Conservation (phyloP, 306 rosid species). For the Fragaria iinumae region DNA sequence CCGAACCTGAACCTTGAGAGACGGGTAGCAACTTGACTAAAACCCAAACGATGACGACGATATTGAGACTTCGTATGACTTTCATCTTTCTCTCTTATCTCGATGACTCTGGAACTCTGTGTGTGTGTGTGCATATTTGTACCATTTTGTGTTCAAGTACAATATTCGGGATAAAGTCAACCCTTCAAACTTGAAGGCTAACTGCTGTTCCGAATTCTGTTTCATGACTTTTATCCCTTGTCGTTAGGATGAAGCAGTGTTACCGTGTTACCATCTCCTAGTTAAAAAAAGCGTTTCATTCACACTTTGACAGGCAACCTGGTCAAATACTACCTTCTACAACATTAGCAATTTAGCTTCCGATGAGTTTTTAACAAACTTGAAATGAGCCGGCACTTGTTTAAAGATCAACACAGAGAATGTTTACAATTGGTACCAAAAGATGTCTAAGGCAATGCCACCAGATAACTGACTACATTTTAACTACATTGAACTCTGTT, state of each 20-base stretch:
- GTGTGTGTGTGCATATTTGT: background rate
- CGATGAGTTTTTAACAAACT: background rate
- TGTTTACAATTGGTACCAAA: slow-evolving; percentile 25
- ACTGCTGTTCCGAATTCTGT: background rate
- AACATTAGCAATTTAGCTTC: background rate
- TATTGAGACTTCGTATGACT: background rate
- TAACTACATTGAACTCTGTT: slow-evolving; percentile 25
- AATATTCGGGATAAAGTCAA: background rate
- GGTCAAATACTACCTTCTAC: background rate
- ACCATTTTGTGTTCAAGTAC: background rate
- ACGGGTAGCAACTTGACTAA: slow-evolving; percentile 26
- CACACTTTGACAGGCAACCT: background rate
- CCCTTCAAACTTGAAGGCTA: background rate
- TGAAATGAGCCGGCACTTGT: background rate
- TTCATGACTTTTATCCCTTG: background rate
- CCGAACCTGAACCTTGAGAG: slow-evolving; percentile 23
- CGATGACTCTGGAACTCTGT: background rate
- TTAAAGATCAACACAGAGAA: background rate
- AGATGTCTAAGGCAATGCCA: slow-evolving; percentile 17
- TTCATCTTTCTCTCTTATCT: slow-evolving; percentile 16
- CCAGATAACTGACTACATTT: slow-evolving; percentile 27
- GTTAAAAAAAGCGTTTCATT: no score
- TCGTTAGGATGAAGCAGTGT: no score
- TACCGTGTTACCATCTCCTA: no score
- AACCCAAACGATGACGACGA: slow-evolving; percentile 12